Percentiles rank a stretch among this genome's conserved stretches.
These are phyloP conservation scores for Oryza brachyantha DNA, from an alignment of 176 grass and related monocot species.

Conservation along the genomic window DNA sequence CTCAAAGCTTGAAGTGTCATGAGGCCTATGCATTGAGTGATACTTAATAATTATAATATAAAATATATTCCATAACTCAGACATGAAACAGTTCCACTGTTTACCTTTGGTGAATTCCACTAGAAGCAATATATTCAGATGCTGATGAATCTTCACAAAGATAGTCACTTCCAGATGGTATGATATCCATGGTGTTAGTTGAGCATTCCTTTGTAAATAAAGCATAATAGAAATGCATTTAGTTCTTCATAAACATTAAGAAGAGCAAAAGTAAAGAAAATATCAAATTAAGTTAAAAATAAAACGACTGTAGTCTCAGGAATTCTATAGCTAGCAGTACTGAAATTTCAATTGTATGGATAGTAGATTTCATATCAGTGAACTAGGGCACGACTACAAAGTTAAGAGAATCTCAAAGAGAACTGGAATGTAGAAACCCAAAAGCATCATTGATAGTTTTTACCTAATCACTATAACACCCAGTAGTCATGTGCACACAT, in stretches of 20 bases:
- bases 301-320: slow-evolving; percentile 10
- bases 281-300: background rate
- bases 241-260: slow-evolving; percentile 11
- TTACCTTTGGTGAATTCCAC: slow-evolving; percentile 52
- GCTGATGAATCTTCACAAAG: slow-evolving; percentile 47
- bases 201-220: slow-evolving; percentile 43
- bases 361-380: background rate
- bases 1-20: slow-evolving; percentile 43
- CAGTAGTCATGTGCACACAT: background rate
- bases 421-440: background rate
- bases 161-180: slow-evolving; percentile 41
- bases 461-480: background rate
- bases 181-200: slow-evolving; percentile 37
- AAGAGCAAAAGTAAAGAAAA: slow-evolving; percentile 12
- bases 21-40: slow-evolving; percentile 19
- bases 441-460: slow-evolving; percentile 13
- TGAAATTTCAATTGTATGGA: slow-evolving; percentile 16
- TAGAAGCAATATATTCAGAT: slow-evolving; percentile 58
- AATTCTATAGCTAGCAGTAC: background rate
- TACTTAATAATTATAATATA: background rate
- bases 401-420: background rate
- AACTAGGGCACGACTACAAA: background rate
- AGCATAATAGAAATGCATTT: slow-evolving; percentile 9
- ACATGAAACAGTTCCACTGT: background rate
- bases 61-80: slow-evolving; percentile 8